Conservation (phyloP, 1,284 basidiomycete species). For the Mycosarcoma maydis region DNA sequence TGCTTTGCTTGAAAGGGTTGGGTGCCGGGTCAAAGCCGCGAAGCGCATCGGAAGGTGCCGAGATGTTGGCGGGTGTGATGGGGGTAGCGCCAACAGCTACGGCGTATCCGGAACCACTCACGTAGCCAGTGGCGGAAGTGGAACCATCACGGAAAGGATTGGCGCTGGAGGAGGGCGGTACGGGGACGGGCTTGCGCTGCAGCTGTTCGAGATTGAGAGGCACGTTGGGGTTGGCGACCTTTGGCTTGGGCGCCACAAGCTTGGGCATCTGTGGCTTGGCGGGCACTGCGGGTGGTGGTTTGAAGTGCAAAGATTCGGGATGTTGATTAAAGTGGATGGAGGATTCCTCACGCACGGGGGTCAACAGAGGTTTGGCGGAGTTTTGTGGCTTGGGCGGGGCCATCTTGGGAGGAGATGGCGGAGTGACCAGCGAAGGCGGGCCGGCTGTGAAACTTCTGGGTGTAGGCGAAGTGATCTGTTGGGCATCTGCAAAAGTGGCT, state of each 20-base stretch:
- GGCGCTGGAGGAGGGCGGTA: slow-evolving; percentile 31
- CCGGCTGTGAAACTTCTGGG: slow-evolving; percentile 35
- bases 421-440: slow-evolving; percentile 14
- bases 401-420: slow-evolving; percentile 8
- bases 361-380: slow-evolving; percentile 41
- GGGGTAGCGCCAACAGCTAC: slow-evolving; percentile 34
- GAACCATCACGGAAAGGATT: slow-evolving; percentile 47
- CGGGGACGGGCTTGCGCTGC: slow-evolving; percentile 31
- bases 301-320: slow-evolving; percentile 11
- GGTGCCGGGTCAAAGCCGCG: slow-evolving; percentile 60
- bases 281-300: slow-evolving; percentile 43
- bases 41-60: slow-evolving; percentile 33
- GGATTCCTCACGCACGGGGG: slow-evolving; percentile 42
- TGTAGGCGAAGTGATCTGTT: slow-evolving; percentile 28
- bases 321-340: slow-evolving; percentile 5
- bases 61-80: slow-evolving; percentile 31
- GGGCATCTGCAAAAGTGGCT: slow-evolving; percentile 30
- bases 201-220: slow-evolving; percentile 39
- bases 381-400: slow-evolving; percentile 37
- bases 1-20: slow-evolving; percentile 62
- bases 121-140: slow-evolving; percentile 18
- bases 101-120: slow-evolving; percentile 35
- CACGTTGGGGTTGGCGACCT: slow-evolving; percentile 40
- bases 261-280: slow-evolving; percentile 50
- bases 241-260: slow-evolving; percentile 43